These are phyloP conservation scores for Stagonosporopsis vannaccii DNA, from an alignment of 2,329 filamentous ascomycete species.

Conservation along the genomic window DNA sequence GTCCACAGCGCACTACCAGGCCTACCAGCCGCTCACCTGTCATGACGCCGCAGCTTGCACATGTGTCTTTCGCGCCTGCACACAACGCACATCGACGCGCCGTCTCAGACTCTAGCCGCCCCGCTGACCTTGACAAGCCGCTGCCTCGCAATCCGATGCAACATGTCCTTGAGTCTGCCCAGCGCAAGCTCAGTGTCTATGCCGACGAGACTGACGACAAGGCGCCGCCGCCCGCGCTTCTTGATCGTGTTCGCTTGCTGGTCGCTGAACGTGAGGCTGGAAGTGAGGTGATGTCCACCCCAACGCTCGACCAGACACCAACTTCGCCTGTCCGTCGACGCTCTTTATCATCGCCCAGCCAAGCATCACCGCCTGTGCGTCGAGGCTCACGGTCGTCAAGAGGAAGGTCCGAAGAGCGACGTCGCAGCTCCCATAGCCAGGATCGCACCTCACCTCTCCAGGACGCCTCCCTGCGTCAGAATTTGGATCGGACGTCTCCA, in stretches of 20 bases:
- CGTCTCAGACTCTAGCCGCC: conserved; percentile 21
- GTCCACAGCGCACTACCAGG: conserved; percentile 16
- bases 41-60: conserved; percentile 7
- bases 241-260: conserved; percentile 36
- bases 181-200: conserved; percentile 13
- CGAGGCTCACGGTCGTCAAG: conserved; percentile 37
- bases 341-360: conserved; percentile 25
- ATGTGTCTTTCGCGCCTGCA: conserved; percentile 19
- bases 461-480: conserved; percentile 31
- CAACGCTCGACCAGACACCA: conserved; percentile 16
- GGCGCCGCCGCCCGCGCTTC: conserved; percentile 32
- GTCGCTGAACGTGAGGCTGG: conserved; percentile 30
- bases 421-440: conserved; percentile 38
- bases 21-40: neutral
- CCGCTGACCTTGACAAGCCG: conserved; percentile 5
- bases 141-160: conserved; percentile 15
- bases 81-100: conserved; percentile 19
- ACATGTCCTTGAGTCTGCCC: conserved; percentile 9
- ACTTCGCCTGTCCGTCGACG: conserved; percentile 21
- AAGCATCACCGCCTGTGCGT: conserved; percentile 29
- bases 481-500: conserved; percentile 34
- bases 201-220: conserved; percentile 25
- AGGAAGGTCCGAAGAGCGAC: conserved; percentile 39
- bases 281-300: conserved; percentile 17
- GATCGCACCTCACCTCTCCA: conserved; percentile 40